These are phyloP conservation scores for Barbatosphaeria neglecta DNA, from an alignment of 495 filamentous ascomycete genomes.

Conservation along the genomic window DNA sequence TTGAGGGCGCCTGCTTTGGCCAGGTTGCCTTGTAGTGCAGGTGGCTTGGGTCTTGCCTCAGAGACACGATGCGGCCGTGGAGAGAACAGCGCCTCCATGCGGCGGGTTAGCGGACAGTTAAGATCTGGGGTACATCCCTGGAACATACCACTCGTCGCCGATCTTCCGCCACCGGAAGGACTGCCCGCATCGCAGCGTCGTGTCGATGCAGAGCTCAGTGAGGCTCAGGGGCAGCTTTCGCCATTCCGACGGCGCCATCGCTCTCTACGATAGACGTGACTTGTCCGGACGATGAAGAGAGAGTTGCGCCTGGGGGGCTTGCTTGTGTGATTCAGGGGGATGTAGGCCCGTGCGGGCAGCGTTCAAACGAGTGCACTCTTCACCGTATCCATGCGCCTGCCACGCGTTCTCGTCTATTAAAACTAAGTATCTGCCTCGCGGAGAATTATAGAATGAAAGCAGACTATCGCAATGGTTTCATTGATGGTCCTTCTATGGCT, in stretches of 20 bases:
- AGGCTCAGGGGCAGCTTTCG: conserved; percentile 68
- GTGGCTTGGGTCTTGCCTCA: conserved; percentile 67
- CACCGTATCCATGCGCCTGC: too few relatives aligned
- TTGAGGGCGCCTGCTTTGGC: conserved; percentile 20
- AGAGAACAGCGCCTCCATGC: conserved; percentile 72
- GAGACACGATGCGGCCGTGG: conserved; percentile 68
- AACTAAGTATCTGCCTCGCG: not conserved
- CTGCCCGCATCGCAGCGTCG: conserved; percentile 81
- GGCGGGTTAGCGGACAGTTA: conserved; percentile 7
- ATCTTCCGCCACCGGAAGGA: conserved; percentile 89
- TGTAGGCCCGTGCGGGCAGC: too few relatives aligned
- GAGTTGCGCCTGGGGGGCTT: too few relatives aligned
- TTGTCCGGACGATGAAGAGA: too few relatives aligned
- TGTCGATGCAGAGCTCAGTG: conserved; percentile 79
- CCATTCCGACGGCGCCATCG: conserved; percentile 48
- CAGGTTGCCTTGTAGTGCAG: conserved; percentile 73
- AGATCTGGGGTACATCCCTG: not conserved
- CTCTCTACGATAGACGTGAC: too few relatives aligned
- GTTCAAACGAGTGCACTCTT: too few relatives aligned
- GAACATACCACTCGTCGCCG: conserved; percentile 65
- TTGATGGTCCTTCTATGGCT: too few relatives aligned
- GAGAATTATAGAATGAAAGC: not conserved
- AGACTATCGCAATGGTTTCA: not conserved
- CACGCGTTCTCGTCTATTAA: too few relatives aligned
- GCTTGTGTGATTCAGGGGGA: too few relatives aligned